These are phyloP conservation scores for Zygoascus tannicola DNA, from an alignment of 805 yeast species.

Conservation along the genomic window DNA sequence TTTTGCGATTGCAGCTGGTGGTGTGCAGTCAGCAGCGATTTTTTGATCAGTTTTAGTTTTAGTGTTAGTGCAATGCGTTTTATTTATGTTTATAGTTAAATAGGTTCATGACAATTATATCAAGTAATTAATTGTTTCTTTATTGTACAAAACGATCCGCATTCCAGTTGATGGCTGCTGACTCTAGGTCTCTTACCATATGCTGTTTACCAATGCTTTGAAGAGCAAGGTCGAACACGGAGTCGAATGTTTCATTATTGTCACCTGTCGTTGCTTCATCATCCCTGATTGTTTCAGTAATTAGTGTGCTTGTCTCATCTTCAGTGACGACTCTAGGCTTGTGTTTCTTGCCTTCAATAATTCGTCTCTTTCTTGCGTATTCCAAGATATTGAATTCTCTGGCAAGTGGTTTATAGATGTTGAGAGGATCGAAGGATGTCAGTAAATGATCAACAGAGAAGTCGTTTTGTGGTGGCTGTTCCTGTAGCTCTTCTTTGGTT, in stretches of 20 bases:
- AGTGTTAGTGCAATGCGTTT: no score
- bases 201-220: background rate
- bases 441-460: background rate
- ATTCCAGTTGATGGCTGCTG: background rate
- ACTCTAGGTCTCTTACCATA: background rate
- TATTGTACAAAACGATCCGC: background rate
- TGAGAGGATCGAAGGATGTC: background rate
- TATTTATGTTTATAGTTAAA: no score
- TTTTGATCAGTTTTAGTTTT: no score
- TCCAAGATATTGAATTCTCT: constrained; percentile 3
- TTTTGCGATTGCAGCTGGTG: background rate
- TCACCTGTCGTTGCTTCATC: background rate
- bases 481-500: background rate
- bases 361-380: background rate
- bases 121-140: no score
- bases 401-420: background rate
- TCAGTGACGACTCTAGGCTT: background rate
- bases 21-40: background rate
- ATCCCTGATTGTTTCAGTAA: background rate
- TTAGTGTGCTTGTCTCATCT: background rate
- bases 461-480: background rate
- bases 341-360: background rate
- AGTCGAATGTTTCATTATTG: background rate
- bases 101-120: no score
- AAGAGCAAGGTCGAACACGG: background rate